These are phyloP conservation scores for Rostrohypoxylon terebratum DNA, from an alignment of 495 filamentous ascomycete genomes.

Conservation along the genomic window DNA sequence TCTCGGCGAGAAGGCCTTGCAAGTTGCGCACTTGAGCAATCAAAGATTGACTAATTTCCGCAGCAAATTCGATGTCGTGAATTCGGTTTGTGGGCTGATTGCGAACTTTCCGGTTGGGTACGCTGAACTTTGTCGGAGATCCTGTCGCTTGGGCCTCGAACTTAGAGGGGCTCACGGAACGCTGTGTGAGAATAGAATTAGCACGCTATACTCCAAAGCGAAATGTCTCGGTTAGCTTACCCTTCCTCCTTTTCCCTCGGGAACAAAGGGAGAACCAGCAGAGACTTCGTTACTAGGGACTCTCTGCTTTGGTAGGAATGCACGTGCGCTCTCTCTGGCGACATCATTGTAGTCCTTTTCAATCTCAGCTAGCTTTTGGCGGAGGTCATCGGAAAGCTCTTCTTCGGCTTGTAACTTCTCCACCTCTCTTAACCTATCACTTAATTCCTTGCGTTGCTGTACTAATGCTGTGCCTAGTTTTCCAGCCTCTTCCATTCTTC, in stretches of 20 bases:
- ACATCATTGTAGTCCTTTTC: slow-evolving; percentile 97
- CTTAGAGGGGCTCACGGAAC: slow-evolving; percentile 78
- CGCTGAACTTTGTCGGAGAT: slow-evolving; percentile 89
- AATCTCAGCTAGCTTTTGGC: slow-evolving; percentile 83
- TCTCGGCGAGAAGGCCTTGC: slow-evolving; percentile 83
- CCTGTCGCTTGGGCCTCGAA: slow-evolving; percentile 86
- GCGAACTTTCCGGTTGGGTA: slow-evolving; percentile 84
- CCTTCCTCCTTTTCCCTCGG: slow-evolving; percentile 64
- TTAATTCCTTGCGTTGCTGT: slow-evolving; percentile 82
- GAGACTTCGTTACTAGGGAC: slow-evolving; percentile 72
- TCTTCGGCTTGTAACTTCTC: slow-evolving; percentile 80
- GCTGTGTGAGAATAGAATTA: slow-evolving; percentile 59
- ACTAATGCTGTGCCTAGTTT: slow-evolving; percentile 87
- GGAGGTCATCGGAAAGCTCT: slow-evolving; percentile 86
- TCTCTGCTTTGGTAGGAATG: slow-evolving; percentile 86
- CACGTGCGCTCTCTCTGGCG: slow-evolving; percentile 86
- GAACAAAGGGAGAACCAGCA: slow-evolving; percentile 72
- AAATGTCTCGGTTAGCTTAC: slow-evolving; percentile 50
- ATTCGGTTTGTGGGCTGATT: slow-evolving; percentile 88
- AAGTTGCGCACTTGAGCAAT: slow-evolving; percentile 89
- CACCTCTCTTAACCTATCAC: slow-evolving; percentile 84
- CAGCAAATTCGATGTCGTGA: slow-evolving; percentile 95
- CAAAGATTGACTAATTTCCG: slow-evolving; percentile 92
- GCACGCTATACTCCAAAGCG: neutral
- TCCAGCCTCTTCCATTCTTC: slow-evolving; percentile 89